Evolutionary conservation across 73 alveolate species (phyloP).

Genomic region (Paramecium primaurelia): DNA sequence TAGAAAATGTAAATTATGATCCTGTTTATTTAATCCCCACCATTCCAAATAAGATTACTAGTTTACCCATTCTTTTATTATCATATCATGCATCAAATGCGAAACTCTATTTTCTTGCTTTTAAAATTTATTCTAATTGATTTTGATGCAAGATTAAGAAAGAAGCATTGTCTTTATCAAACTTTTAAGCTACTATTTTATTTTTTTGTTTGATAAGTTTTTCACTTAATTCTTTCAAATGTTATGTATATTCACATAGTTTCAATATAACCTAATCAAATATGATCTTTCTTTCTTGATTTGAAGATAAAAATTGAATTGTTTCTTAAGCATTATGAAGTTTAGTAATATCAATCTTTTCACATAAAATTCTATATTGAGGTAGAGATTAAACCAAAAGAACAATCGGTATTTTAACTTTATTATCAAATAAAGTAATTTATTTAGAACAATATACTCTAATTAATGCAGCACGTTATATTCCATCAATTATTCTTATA

Average conservation of each 20-base stretch:
- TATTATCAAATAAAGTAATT: background rate
- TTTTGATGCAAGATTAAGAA: background rate
- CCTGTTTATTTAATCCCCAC: background rate
- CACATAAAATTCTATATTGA: background rate
- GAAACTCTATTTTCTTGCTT: background rate
- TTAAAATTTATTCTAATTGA: background rate
- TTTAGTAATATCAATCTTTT: background rate
- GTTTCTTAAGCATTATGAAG: background rate
- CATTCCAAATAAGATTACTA: background rate
- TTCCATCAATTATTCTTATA: background rate
- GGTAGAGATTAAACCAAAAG: background rate
- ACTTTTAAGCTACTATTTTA: background rate
- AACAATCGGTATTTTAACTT: background rate
- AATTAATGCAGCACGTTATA: background rate
- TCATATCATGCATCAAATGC: background rate
- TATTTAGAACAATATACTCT: background rate
- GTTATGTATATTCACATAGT: background rate
- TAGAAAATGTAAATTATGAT: background rate
- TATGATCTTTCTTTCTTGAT: background rate
- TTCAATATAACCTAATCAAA: background rate
- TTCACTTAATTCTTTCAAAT: background rate
- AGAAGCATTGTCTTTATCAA: background rate
- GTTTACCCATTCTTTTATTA: background rate
- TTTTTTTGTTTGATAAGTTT: background rate
- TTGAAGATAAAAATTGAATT: background rate